Evolutionary conservation across 805 yeast species (phyloP).

Genomic region (Jamesozyma jinghongensis): DNA sequence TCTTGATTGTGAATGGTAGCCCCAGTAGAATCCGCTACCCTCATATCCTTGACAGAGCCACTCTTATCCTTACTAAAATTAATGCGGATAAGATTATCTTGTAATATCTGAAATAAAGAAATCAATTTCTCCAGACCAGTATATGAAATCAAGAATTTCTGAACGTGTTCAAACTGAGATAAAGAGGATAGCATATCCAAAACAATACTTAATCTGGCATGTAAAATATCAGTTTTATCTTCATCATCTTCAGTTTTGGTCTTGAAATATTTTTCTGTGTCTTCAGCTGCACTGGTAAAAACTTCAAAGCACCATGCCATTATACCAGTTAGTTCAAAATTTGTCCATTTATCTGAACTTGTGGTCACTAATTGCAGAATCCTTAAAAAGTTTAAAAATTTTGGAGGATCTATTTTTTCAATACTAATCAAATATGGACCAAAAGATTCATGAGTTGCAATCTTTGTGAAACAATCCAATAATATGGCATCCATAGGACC

Average conservation of each 20-base stretch:
- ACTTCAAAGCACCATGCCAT: conserved; percentile 33
- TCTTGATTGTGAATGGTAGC: conserved; percentile 27
- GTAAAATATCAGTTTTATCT: conserved; percentile 14
- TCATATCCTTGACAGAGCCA: conserved; percentile 15
- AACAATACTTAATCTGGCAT: conserved; percentile 22
- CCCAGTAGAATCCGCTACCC: conserved; percentile 18
- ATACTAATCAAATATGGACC: conserved; percentile 22
- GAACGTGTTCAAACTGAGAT: conserved; percentile 29
- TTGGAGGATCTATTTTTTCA: conserved; percentile 7
- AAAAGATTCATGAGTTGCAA: conserved; percentile 32
- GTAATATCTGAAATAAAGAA: conserved; percentile 25
- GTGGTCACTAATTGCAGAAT: conserved; percentile 29
- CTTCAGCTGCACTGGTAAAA: conserved; percentile 18
- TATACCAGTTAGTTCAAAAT: conserved; percentile 31
- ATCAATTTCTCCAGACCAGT: conserved; percentile 31
- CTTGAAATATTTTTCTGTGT: conserved; percentile 22
- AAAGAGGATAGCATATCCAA: conserved; percentile 31
- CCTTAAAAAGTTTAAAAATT: conserved; percentile 12
- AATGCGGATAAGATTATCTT: conserved; percentile 27
- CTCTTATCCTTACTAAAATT: conserved; percentile 23
- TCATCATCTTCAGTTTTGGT: conserved; percentile 9
- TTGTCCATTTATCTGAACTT: conserved; percentile 32
- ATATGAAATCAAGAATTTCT: conserved; percentile 31
- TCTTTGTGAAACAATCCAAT: conserved; percentile 22
- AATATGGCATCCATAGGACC: conserved; percentile 10